Evolutionary conservation across 2,329 filamentous ascomycete genomes (phyloP).

Genomic region (Venturia carpophila): DNA sequence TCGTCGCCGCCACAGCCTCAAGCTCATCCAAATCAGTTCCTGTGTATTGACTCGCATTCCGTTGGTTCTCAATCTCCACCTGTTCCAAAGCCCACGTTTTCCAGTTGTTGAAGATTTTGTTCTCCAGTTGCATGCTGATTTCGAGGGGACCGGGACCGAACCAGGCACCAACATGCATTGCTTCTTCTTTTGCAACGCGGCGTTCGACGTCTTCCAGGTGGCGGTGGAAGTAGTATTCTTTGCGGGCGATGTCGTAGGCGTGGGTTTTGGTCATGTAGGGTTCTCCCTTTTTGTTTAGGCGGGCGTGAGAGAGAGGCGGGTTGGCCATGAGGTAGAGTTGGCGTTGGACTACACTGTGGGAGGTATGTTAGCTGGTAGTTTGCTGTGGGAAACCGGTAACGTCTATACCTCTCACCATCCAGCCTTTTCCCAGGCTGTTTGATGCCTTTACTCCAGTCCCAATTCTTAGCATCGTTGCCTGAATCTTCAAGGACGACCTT

Average conservation of each 20-base stretch:
- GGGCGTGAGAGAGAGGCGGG: constrained; percentile 48
- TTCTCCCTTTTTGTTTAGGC: constrained; percentile 24
- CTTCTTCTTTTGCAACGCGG: constrained; percentile 81
- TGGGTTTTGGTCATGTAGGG: constrained; percentile 13
- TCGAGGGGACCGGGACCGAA: constrained; percentile 73
- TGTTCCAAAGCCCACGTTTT: constrained; percentile 64
- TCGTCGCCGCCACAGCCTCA: neutral
- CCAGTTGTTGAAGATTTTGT: constrained; percentile 74
- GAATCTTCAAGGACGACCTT: constrained; percentile 76
- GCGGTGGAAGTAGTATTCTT: constrained; percentile 82
- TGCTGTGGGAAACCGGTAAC: neutral
- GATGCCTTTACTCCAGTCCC: constrained; percentile 68
- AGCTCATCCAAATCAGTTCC: constrained; percentile 11
- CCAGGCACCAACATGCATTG: constrained; percentile 73
- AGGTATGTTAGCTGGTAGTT: constrained; percentile 17
- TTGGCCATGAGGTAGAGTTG: constrained; percentile 71
- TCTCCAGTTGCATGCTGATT: constrained; percentile 74
- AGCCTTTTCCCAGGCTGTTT: constrained; percentile 67
- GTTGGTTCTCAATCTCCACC: constrained; percentile 42
- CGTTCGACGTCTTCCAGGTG: constrained; percentile 75
- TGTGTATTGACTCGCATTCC: constrained; percentile 30
- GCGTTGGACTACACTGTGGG: constrained; percentile 74
- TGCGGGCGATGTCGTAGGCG: constrained; percentile 80
- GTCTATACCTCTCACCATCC: constrained; percentile 64
- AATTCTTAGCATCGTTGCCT: constrained; percentile 67